These are phyloP conservation scores for Aspergillus glaucus DNA, from an alignment of 2,329 filamentous ascomycete species.

Conservation along the genomic window DNA sequence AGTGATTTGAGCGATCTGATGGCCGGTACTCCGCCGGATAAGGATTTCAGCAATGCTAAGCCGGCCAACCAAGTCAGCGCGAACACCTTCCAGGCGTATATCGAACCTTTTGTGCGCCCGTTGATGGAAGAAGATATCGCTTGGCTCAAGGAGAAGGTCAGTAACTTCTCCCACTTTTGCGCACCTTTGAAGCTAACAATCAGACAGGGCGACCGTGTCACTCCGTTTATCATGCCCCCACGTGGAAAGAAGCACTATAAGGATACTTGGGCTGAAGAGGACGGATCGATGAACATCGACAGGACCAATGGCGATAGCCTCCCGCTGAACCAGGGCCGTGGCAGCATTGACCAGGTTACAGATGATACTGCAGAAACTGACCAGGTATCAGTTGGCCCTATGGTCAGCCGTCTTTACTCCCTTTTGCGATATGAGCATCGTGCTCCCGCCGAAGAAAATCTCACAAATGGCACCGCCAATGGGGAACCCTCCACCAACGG, in stretches of 20 bases:
- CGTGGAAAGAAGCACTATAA: slow-evolving; percentile 79
- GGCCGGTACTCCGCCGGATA: slow-evolving; percentile 82
- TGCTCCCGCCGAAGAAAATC: slow-evolving; percentile 50
- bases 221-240: slow-evolving; percentile 78
- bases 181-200: not conserved
- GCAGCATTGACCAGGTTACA: slow-evolving; percentile 77
- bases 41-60: slow-evolving; percentile 92
- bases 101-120: slow-evolving; percentile 84
- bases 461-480: slow-evolving; percentile 52
- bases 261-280: slow-evolving; percentile 91
- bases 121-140: slow-evolving; percentile 91
- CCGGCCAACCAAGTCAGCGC: slow-evolving; percentile 91
- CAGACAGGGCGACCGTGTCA: slow-evolving; percentile 65
- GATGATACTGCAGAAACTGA: slow-evolving; percentile 85
- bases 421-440: slow-evolving; percentile 69
- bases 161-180: slow-evolving; percentile 10
- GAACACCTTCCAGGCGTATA: slow-evolving; percentile 83
- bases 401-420: slow-evolving; percentile 74
- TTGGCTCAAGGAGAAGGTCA: slow-evolving; percentile 74
- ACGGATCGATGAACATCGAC: slow-evolving; percentile 71
- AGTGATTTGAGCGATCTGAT: slow-evolving; percentile 78
- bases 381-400: slow-evolving; percentile 77
- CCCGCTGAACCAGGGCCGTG: slow-evolving; percentile 73
- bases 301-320: slow-evolving; percentile 55
- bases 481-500: slow-evolving; percentile 42